phyloP scores from a whole-genome alignment of 2,329 filamentous ascomycete species.

The Allantophomopsis cytisporea region DNA sequence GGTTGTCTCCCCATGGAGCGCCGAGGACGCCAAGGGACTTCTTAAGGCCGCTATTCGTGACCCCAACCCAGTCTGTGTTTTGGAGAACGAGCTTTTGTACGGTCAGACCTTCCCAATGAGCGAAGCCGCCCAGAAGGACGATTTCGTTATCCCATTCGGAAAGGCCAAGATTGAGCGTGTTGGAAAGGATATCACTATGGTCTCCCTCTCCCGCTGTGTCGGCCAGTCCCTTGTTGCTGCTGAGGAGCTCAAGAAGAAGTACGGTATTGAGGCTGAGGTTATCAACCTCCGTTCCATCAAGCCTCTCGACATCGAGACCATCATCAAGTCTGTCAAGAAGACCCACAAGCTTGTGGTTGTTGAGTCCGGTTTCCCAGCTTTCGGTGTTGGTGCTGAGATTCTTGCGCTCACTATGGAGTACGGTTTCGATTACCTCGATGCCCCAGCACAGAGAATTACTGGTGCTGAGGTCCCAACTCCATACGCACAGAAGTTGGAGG shows the following conservation, averaged over 20 bases:
- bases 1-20: constrained; percentile 90
- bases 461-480: constrained; percentile 96
- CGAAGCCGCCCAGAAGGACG: constrained; percentile 85
- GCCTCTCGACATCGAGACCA: constrained; percentile 88
- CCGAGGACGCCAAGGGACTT: constrained; percentile 96
- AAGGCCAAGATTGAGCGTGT: constrained; percentile 98
- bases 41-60: constrained; percentile 96
- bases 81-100: constrained; percentile 86
- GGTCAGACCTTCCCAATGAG: constrained; percentile 95
- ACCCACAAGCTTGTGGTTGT: constrained; percentile 83
- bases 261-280: constrained; percentile 90
- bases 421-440: constrained; percentile 93
- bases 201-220: constrained; percentile 88
- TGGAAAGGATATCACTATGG: constrained; percentile 92
- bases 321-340: constrained; percentile 98
- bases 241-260: constrained; percentile 87
- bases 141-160: constrained; percentile 94
- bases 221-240: constrained; percentile 83
- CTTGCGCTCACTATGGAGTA: constrained; percentile 95
- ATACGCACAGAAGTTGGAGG: constrained; percentile 84
- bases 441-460: constrained; percentile 85
- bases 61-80: constrained; percentile 87
- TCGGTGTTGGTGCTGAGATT: constrained; percentile 85
- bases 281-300: constrained; percentile 98
- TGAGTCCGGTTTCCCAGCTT: constrained; percentile 93